Percentiles rank a stretch among this genome's conserved stretches.
phyloP scores from a whole-genome alignment of 148 eudicot genomes.

The Arctostaphylos glauca region DNA sequence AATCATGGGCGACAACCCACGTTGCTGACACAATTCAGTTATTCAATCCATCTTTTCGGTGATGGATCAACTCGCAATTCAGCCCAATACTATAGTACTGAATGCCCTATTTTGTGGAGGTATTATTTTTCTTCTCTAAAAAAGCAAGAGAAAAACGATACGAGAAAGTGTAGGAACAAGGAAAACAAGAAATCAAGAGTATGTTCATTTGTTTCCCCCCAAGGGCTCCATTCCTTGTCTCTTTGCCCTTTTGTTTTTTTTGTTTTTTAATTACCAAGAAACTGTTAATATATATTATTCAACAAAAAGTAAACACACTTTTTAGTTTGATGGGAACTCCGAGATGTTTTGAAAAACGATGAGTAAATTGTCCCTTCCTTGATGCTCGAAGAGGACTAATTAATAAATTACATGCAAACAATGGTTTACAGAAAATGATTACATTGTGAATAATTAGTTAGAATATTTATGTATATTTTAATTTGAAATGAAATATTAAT shows the following conservation, averaged over 20 bases:
- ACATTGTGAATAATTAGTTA: no score
- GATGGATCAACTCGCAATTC: not conserved
- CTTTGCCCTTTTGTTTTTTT: not conserved
- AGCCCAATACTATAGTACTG: not conserved
- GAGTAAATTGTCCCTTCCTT: not conserved
- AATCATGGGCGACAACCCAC: no score
- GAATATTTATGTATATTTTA: no score
- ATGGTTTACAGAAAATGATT: no score
- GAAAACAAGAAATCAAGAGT: constrained; percentile 7
- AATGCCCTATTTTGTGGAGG: not conserved
- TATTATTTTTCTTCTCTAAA: not conserved
- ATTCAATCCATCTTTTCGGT: no score
- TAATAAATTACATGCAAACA: not conserved
- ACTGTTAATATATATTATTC: not conserved
- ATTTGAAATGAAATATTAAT: no score
- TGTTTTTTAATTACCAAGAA: not conserved
- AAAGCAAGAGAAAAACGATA: no score
- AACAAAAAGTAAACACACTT: not conserved
- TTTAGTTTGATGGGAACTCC: not conserved
- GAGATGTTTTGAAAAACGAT: not conserved
- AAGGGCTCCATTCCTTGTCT: constrained; percentile 1
- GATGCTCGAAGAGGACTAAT: not conserved
- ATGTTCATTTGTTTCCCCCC: constrained; percentile 5
- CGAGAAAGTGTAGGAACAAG: not conserved
- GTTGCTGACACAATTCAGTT: no score